Evolutionary conservation across 306 rosid species (phyloP), one percentile per base, ranked within the genome.

Genomic region (Begonia fuchsioides): DNA sequence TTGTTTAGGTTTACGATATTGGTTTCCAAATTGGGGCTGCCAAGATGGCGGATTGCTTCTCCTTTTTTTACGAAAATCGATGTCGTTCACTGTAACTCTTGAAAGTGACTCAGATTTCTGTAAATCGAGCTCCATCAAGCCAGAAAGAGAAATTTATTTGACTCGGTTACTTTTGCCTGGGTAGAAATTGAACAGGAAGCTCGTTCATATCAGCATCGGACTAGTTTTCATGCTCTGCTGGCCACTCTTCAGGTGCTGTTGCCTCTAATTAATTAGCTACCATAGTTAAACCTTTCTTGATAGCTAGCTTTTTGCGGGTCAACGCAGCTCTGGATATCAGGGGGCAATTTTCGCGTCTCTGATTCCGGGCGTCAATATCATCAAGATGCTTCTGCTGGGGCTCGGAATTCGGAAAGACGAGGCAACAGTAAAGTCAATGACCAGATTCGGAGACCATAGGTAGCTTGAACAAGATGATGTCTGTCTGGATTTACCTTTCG

Each of bases 131-230:
- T 26, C 35, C 35, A 26, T 26, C n/a, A n/a, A n/a, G 35, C 5
- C 5, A 26, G 35, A 26, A 5, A 26, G 0, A 26, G 35, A 6
- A 26, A 26, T 2, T 26, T 26, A n/a, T 26, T 26, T 26, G 35
- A 26, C 35, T 26, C 35, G 59, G 54, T 48, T 6, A 43, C 44
- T 45, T 60, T 66, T 58, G 38, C 10, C 8, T 53, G 62, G 65
- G 53, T 56, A 90, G 98, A 85, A 79, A 69, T 64, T 90, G 68
- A 90, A 85, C 64, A 75, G 98, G 82, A 90, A 90, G 78, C 78
- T 82, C 67, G 94, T 85, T 70, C 96, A 90, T 56, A 60, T 79
- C 55, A 82, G 78, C 75, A 68, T 90, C 35, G 98, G 96, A 54
- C 85, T 85, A 41, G 53, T 60, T 39, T 90, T 90, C 81, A 81